Evolutionary conservation across 371 early-diverging fungal genomes (phyloP), one percentile per base, ranked within the genome.

Genomic region (Parasitella parasitica): DNA sequence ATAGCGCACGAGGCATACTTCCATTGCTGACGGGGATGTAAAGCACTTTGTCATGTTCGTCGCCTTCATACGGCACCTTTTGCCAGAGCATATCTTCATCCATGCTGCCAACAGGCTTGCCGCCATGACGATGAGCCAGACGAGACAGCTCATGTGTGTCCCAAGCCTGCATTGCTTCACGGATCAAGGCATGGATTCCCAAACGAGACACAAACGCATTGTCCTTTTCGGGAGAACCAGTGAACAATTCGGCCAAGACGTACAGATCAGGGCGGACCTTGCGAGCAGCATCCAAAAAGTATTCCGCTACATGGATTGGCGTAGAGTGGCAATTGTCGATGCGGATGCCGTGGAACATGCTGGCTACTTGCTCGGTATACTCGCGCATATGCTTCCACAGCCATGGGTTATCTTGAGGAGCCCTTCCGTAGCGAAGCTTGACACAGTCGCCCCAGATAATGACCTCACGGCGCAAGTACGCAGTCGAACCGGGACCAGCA

Each of bases 361-460:
- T 72, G 0, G 99, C 98, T 74, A 96, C 91, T 43, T 82, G 85
- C 50, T 88, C 77, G 0, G 98, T 97, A 72, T 98, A 98, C 37
- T 80, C 78, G 16, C 76, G 81, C 92, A 94, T 94, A 57, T 97
- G 95, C 18, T 90, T 80, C 98, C 98, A 98, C 32, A 98, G 80
- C 94, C 95, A 97, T 24, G 96, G 96, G 36, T 89, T 94, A 64
- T 96, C 96, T 28, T 87, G 85, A 3, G 91, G 91, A 6, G 76
- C 64, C 22, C 84, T 69, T 30, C 99, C 99, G 69, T 96, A 98
- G 24, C 95, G 89, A 50, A 98, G 85, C 66, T 98, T 98, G 26
- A 97, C 97, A 77, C 99, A 98, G 71, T 98, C 99, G 16, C 97
- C 96, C 99, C 99, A 98, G 15, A 94, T 86, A 70, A 98, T 97